These are phyloP conservation scores for Penicillium pancosmium DNA, from an alignment of 495 filamentous ascomycete species.

Conservation along the genomic window DNA sequence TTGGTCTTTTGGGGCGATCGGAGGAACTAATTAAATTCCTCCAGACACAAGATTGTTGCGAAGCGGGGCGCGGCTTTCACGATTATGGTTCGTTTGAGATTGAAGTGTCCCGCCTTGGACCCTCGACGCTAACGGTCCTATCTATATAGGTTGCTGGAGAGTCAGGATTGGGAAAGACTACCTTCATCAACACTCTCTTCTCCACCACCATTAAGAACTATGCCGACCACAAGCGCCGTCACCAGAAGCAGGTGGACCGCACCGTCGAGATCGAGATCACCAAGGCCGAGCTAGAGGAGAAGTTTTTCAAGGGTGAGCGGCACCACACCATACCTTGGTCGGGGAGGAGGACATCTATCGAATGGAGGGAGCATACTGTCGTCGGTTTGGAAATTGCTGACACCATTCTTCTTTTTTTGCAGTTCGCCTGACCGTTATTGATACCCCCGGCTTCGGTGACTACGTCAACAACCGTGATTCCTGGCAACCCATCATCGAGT, in stretches of 20 bases:
- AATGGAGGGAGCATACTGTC: not conserved
- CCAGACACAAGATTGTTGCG: constrained; percentile 97
- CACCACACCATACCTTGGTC: not conserved
- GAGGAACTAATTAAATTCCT: constrained; percentile 28
- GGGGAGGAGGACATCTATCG: not conserved
- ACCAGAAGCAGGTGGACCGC: constrained; percentile 99
- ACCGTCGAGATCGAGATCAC: constrained; percentile 99
- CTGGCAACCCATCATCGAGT: constrained; percentile 99
- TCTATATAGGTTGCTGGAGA: constrained; percentile 85
- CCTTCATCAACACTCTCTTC: constrained; percentile 99
- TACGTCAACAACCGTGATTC: constrained; percentile 99
- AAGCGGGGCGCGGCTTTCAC: constrained; percentile 99
- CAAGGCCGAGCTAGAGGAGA: constrained; percentile 99
- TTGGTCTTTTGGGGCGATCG: not conserved
- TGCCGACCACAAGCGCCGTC: constrained; percentile 96
- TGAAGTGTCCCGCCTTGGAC: constrained; percentile 8
- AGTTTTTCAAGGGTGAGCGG: constrained; percentile 95
- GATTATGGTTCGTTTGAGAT: constrained; percentile 76
- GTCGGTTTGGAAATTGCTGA: constrained; percentile 2
- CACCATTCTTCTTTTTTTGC: constrained; percentile 17
- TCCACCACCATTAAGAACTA: constrained; percentile 99
- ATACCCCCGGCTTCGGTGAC: constrained; percentile 98
- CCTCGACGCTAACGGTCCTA: constrained; percentile 33
- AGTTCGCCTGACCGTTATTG: constrained; percentile 98
- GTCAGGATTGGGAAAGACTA: constrained; percentile 98